Evolutionary conservation across 1,284 basidiomycete species (phyloP), one percentile per base, ranked within the genome.

Genomic region (Ustilago loliicola): DNA sequence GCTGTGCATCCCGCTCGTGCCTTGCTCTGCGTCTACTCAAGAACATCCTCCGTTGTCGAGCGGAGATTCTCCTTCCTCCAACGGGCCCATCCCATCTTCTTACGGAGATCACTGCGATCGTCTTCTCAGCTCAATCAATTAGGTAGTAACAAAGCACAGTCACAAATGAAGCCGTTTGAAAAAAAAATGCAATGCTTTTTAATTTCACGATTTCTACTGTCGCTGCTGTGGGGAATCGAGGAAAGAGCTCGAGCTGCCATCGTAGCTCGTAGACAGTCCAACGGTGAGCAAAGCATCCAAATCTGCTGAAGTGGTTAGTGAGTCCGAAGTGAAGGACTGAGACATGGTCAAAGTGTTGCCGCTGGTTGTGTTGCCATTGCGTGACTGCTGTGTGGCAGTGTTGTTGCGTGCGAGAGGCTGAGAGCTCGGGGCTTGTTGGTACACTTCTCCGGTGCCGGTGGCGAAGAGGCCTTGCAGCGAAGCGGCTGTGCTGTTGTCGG

Each of bases 261-360:
- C 51, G 36, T 58, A 62, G 23, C 61, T 58, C 45, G 56, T 21
- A 6, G 51, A 34, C 29, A 71, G 25, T 0, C 59, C 63, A 4
- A 71, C 62, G 10, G 58, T 30, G 34, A 71, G 50, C 40, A 62
- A 71, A 6, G 68, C 68, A 27, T 71, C 68, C 21, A 71, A 23
- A n/a, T 34, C 61, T 1, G 40, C 21, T 30, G 50, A 21, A 27
- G 27, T 23, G 32, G 13, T 53, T n/a, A n/a, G 34, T 15, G 21
- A 60, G 15, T 27, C n/a, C 32, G 17, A 32, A 11, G 30, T n/a
- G 15, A 48, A 50, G 15, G 30, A 25, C 15, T 38, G 36, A 8
- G 36, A 8, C 36, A 38, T 38, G n/a, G 17, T 25, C 21, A 30
- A 11, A 53, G 10, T 29, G 52, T 32, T n/a, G 29, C 15, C n/a